These are phyloP conservation scores for Rhodosporidiobolus odoratus DNA, from an alignment of 768 basidiomycete species.

Conservation along the genomic window DNA sequence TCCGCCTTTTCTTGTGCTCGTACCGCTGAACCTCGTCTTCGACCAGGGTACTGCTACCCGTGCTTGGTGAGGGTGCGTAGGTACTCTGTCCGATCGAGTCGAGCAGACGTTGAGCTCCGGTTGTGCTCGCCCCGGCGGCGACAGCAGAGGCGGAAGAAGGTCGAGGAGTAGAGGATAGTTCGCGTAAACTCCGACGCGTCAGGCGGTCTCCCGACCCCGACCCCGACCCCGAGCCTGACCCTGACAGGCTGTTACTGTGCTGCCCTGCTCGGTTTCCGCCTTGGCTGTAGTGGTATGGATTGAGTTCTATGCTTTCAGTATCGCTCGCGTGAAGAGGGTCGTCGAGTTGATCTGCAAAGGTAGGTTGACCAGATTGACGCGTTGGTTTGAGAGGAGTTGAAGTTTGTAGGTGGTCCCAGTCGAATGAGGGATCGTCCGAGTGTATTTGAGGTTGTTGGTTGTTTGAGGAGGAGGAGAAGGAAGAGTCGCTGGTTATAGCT, in stretches of 20 bases:
- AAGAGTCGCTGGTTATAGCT: background rate
- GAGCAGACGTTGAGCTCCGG: background rate
- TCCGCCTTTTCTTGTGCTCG: background rate
- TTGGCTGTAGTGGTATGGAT: constrained; percentile 2
- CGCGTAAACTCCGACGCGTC: constrained; percentile 14
- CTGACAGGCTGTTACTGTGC: too few relatives aligned
- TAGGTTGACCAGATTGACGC: background rate
- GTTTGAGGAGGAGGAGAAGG: background rate
- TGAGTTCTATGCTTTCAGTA: constrained; percentile 19
- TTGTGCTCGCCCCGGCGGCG: background rate
- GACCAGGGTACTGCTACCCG: constrained; percentile 34
- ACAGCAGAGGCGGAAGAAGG: background rate
- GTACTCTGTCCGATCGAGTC: background rate
- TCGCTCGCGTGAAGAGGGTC: constrained; percentile 28
- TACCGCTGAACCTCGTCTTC: constrained; percentile 7
- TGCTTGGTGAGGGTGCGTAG: constrained; percentile 26
- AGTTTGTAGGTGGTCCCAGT: background rate
- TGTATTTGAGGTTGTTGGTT: background rate
- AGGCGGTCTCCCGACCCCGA: background rate
- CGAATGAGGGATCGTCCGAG: constrained; percentile 19
- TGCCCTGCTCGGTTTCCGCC: background rate
- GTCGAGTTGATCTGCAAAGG: background rate
- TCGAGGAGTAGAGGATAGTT: background rate
- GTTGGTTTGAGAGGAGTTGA: constrained; percentile 10
- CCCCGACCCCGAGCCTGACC: too few relatives aligned